phyloP scores from a whole-genome alignment of 225 moss, liverwort and hornwort genomes.

The Straminergon stramineum region DNA sequence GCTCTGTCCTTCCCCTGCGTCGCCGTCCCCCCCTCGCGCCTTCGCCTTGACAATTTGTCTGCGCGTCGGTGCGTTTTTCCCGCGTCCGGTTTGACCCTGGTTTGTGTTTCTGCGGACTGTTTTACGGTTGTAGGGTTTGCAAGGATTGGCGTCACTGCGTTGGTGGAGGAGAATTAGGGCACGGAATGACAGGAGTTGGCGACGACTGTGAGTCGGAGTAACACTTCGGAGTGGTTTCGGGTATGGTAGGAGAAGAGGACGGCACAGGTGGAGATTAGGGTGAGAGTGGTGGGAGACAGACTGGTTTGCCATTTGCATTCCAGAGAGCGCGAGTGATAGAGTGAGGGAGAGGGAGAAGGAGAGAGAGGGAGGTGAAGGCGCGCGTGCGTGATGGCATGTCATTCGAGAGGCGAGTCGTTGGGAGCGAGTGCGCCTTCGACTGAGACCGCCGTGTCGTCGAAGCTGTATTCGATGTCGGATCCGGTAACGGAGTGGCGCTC shows the following conservation, averaged over 20 bases:
- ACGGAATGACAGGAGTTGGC: constrained; percentile 1
- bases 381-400: constrained; percentile 50
- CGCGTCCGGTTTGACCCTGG: neutral
- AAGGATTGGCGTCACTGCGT: neutral
- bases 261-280: constrained; percentile 10
- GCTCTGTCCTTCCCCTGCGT: neutral
- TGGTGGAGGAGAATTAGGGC: constrained; percentile 15
- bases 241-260: neutral
- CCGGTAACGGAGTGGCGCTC: constrained; percentile 77
- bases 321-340: neutral
- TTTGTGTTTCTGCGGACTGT: neutral
- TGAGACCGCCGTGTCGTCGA: constrained; percentile 60
- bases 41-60: neutral
- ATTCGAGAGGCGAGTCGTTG: constrained; percentile 78
- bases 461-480: constrained; percentile 74
- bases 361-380: neutral
- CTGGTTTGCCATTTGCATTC: neutral
- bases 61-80: neutral
- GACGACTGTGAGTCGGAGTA: neutral
- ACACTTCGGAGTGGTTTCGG: neutral
- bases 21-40: neutral
- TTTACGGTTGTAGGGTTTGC: constrained; percentile 16
- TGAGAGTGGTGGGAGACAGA: neutral
- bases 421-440: constrained; percentile 39
- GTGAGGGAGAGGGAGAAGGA: neutral